Evolutionary conservation across 2,329 filamentous ascomycete genomes (phyloP).

Genomic region (Fusarium subtropicale): DNA sequence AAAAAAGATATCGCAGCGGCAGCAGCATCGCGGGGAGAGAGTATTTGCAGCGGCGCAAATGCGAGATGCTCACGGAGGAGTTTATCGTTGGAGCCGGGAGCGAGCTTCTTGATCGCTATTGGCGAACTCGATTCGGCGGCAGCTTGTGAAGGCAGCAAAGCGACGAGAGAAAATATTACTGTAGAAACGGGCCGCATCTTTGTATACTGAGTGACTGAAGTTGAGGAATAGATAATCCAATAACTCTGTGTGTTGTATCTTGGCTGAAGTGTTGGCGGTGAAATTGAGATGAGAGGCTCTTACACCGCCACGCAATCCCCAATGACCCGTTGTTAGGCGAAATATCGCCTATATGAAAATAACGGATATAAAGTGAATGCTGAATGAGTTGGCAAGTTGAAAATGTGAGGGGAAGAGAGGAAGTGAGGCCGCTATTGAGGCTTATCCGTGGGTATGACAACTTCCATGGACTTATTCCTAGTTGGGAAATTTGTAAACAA

Average conservation of each 20-base stretch:
- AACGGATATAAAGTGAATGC: background rate
- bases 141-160: slow-evolving; percentile 57
- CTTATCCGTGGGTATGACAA: slow-evolving; percentile 32
- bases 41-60: slow-evolving; percentile 53
- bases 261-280: slow-evolving; percentile 19
- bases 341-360: background rate
- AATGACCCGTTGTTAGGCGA: slow-evolving; percentile 11
- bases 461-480: slow-evolving; percentile 8
- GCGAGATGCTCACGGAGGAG: slow-evolving; percentile 76
- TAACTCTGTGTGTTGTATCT: slow-evolving; percentile 1
- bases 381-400: slow-evolving; percentile 9
- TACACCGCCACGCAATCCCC: slow-evolving; percentile 28
- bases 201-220: background rate
- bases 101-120: slow-evolving; percentile 78
- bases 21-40: slow-evolving; percentile 48
- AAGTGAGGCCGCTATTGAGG: slow-evolving; percentile 21
- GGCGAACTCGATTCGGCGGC: slow-evolving; percentile 58
- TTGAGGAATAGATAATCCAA: background rate
- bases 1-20: slow-evolving; percentile 49
- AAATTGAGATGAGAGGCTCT: slow-evolving; percentile 11
- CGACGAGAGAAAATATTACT: slow-evolving; percentile 59
- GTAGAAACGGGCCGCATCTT: slow-evolving; percentile 56
- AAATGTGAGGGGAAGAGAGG: slow-evolving; percentile 8
- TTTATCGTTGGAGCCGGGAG: slow-evolving; percentile 76
- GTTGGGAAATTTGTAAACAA: slow-evolving; percentile 37